Conservation (phyloP, 352 stramenopile species). For the Phytophthora fragariaefolia region DNA sequence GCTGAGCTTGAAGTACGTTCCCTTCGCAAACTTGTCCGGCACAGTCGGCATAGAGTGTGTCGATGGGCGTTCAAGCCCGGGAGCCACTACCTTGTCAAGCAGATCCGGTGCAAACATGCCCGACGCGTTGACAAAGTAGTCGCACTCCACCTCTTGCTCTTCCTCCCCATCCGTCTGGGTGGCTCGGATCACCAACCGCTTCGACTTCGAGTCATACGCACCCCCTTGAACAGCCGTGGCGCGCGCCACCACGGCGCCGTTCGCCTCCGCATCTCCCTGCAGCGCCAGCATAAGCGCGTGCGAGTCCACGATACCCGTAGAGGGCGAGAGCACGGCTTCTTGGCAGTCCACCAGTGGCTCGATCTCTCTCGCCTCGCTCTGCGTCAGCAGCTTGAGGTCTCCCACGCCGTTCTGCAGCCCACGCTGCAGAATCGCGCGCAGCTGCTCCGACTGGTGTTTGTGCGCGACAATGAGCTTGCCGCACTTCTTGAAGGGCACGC, state of each 20-base stretch:
- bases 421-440: conserved; percentile 46
- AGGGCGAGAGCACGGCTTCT: conserved; percentile 92
- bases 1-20: conserved; percentile 95
- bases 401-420: conserved; percentile 63
- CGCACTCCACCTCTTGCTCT: conserved; percentile 79
- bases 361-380: conserved; percentile 44
- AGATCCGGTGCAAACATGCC: conserved; percentile 82
- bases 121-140: conserved; percentile 93
- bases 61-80: not conserved
- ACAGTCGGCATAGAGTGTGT: conserved; percentile 36
- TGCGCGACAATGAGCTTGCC: conserved; percentile 97
- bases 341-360: conserved; percentile 70
- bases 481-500: conserved; percentile 84
- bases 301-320: conserved; percentile 96
- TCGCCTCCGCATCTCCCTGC: conserved; percentile 89
- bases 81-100: conserved; percentile 39
- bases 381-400: conserved; percentile 60
- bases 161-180: conserved; percentile 43
- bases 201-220: conserved; percentile 34
- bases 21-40: conserved; percentile 91
- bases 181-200: conserved; percentile 46
- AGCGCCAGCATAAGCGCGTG: conserved; percentile 92
- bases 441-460: conserved; percentile 47
- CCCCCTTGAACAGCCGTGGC: conserved; percentile 64
- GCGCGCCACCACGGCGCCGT: conserved; percentile 86